These are phyloP conservation scores for Daldinia caldariorum DNA, from an alignment of 495 filamentous ascomycete species.

Conservation along the genomic window DNA sequence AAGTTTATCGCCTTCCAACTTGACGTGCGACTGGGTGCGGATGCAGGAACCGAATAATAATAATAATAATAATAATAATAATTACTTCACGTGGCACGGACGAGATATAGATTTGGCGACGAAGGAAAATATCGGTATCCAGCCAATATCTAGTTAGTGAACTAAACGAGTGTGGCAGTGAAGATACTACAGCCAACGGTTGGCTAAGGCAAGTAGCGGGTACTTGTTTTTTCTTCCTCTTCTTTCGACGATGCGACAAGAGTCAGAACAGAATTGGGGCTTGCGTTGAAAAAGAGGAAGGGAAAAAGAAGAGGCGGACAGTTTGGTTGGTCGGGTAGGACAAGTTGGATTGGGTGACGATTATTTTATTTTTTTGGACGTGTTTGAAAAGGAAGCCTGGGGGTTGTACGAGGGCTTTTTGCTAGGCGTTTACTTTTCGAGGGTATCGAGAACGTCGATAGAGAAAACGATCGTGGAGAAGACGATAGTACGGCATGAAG, in stretches of 20 bases:
- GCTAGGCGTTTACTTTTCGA: conserved; percentile 35
- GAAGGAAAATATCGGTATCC: conserved; percentile 32
- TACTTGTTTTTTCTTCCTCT: no score
- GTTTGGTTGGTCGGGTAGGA: conserved; percentile 9
- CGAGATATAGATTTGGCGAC: conserved; percentile 16
- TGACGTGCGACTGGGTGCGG: conserved; percentile 40
- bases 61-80: conserved; percentile 16
- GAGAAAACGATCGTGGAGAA: conserved; percentile 36
- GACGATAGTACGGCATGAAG: conserved; percentile 43
- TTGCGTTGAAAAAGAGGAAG: neutral
- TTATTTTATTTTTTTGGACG: conserved; percentile 16
- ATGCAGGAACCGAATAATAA: conserved; percentile 38
- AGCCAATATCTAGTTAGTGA: conserved; percentile 28
- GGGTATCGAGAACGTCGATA: conserved; percentile 27
- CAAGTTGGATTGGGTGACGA: conserved; percentile 26
- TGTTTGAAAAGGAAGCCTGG: conserved; percentile 7
- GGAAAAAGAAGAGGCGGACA: conserved; percentile 2
- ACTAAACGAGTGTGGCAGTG: conserved; percentile 44
- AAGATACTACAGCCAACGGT: conserved; percentile 27
- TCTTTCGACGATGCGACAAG: conserved; percentile 39
- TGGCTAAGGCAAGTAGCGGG: conserved; percentile 32
- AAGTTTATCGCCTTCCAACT: conserved; percentile 34
- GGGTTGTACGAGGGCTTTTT: neutral
- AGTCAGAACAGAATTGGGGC: conserved; percentile 31
- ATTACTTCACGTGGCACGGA: conserved; percentile 24